Base-by-base conservation (phyloP, 1,139 yeast species). In the Suhomyces taliae region DNA sequence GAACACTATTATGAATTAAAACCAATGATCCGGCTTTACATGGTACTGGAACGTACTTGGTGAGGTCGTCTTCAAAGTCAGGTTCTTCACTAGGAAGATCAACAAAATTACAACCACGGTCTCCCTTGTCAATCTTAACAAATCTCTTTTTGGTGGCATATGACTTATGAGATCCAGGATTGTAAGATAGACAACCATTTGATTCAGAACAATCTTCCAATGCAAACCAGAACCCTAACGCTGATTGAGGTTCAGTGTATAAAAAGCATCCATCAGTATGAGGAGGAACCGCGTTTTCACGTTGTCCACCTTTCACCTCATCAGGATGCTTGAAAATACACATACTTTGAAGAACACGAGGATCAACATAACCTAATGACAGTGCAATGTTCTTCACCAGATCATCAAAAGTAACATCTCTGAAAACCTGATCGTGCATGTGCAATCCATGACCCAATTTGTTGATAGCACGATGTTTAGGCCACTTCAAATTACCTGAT, bases 151-250 rank as follows among this genome's bases (percentile, higher is more conserved):
- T 69, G 6, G 87, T 74, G 0, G 84, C 82, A 35, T 74, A 70
- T 3, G 66, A 69, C 58, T 78, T 78, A 59, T 87, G 95, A 2
- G 90, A 79, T 0, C 93, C 93, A 0, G 95, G 91, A n/a, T 80
- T 73, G 59, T 78, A 86, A 50, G 82, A 79, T 31, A 87, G 68
- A 50, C 95, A 87, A 0, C 95, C 95, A 61, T 87, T 87, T 7
- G 68, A 69, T 7, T 62, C 53, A 1, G 85, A 83, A 60, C 95
- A 87, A 57, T 86, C 88, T 55, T 87, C 90, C 53, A 87, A 67
- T 0, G 95, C 93, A 58, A 83, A 82, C 95, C 95, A 87, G 60
- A 85, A 87, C 5, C 95, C 96, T 37, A 87, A 64, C 0, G 93
- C 90, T 2, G 82, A 69, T 46, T 78, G 83, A 0, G 95, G 95